Conservation (phyloP, 345 rosid species). For the Citropsis articulata region DNA sequence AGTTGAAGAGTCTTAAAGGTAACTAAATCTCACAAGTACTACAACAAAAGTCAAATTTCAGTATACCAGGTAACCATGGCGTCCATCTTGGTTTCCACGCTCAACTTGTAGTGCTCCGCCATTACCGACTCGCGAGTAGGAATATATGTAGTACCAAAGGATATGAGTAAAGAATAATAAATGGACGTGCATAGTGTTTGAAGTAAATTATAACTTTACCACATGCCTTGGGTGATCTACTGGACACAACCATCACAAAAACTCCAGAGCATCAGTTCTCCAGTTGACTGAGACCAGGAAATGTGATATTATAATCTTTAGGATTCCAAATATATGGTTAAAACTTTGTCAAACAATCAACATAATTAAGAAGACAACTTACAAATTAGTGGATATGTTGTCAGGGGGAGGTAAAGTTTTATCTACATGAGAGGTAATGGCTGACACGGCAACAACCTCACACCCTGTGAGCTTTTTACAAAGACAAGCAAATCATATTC, state of each 20-base stretch:
- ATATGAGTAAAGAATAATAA: slow-evolving; percentile 20
- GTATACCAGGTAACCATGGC: slow-evolving; percentile 79
- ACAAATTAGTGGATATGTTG: slow-evolving; percentile 79
- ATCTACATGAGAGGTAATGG: slow-evolving; percentile 74
- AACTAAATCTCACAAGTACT: slow-evolving; percentile 2
- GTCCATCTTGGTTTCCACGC: slow-evolving; percentile 75
- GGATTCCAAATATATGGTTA: slow-evolving; percentile 10
- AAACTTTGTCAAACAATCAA: slow-evolving; percentile 9
- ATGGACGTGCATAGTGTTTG: not conserved
- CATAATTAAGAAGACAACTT: slow-evolving; percentile 28
- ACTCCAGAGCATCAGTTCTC: slow-evolving; percentile 95
- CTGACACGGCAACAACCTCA: slow-evolving; percentile 73
- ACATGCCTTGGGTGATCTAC: slow-evolving; percentile 93
- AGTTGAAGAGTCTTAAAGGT: not conserved
- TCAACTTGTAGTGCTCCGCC: slow-evolving; percentile 91
- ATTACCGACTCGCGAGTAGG: slow-evolving; percentile 93
- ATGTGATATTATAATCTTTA: not conserved
- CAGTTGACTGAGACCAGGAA: slow-evolving; percentile 59
- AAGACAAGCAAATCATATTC: slow-evolving; percentile 16
- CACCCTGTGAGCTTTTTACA: slow-evolving; percentile 85
- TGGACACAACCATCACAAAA: slow-evolving; percentile 87
- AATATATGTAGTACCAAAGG: slow-evolving; percentile 42
- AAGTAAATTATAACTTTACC: too few relatives aligned
- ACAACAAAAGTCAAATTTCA: slow-evolving; percentile 3
- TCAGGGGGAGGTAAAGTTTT: slow-evolving; percentile 85